Conservation (phyloP, 2,329 filamentous ascomycete species). For the Neocucurbitaria cava region DNA sequence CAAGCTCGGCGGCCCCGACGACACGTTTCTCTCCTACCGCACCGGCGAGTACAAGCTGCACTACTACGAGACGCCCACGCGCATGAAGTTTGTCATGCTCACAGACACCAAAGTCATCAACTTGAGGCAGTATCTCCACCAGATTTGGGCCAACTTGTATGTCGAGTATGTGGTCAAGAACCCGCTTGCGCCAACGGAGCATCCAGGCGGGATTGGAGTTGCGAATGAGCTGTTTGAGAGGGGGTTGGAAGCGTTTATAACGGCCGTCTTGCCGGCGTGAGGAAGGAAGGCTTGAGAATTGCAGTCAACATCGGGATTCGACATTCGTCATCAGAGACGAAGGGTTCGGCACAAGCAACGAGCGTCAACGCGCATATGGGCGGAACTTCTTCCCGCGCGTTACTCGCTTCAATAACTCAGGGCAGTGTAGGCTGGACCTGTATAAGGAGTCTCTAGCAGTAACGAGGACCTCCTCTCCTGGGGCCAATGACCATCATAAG, state of each 20-base stretch:
- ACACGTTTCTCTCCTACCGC: conserved; percentile 89
- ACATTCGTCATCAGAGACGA: too few relatives aligned
- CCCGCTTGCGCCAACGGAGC: conserved; percentile 66
- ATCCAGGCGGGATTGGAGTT: conserved; percentile 67
- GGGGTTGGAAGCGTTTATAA: conserved; percentile 78
- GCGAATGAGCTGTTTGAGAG: conserved; percentile 71
- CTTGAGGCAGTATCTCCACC: conserved; percentile 92
- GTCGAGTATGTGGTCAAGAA: conserved; percentile 86
- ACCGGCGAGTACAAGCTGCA: conserved; percentile 97
- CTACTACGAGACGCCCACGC: conserved; percentile 97
- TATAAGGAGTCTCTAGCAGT: too few relatives aligned
- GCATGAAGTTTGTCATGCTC: conserved; percentile 94
- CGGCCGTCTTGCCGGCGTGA: conserved; percentile 50
- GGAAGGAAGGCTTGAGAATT: too few relatives aligned
- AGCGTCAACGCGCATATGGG: too few relatives aligned
- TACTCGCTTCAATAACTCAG: too few relatives aligned
- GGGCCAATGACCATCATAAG: too few relatives aligned
- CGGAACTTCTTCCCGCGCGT: too few relatives aligned
- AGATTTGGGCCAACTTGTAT: conserved; percentile 98
- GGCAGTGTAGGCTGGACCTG: too few relatives aligned
- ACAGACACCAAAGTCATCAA: conserved; percentile 89
- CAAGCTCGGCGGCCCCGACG: conserved; percentile 91
- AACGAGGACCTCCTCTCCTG: too few relatives aligned
- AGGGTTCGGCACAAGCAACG: too few relatives aligned
- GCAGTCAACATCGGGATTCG: too few relatives aligned